Evolutionary conservation across 306 rosid genomes (phyloP).

Genomic region (Corylus heterophylla): DNA sequence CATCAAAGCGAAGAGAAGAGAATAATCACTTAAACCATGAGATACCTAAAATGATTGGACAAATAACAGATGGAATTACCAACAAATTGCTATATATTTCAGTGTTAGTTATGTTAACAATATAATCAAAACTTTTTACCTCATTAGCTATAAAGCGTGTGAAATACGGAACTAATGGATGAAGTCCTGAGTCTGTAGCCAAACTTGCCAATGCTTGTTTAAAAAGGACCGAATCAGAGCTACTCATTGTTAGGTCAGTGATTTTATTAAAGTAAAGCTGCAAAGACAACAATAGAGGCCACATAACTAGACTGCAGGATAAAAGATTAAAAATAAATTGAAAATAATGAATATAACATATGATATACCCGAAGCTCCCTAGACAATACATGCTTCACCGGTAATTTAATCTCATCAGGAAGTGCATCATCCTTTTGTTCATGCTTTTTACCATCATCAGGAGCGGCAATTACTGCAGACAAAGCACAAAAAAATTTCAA

Average conservation of each 20-base stretch:
- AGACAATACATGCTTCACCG: slow-evolving; percentile 71
- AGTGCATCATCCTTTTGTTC: slow-evolving; percentile 79
- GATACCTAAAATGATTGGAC: slow-evolving; percentile 59
- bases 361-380: slow-evolving; percentile 78
- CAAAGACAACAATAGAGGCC: slow-evolving; percentile 33
- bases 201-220: slow-evolving; percentile 77
- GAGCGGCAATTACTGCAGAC: slow-evolving; percentile 41
- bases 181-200: slow-evolving; percentile 86
- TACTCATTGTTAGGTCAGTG: slow-evolving; percentile 55
- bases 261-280: slow-evolving; percentile 90
- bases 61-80: slow-evolving; percentile 24
- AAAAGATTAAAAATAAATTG: not conserved
- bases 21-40: slow-evolving; percentile 50
- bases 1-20: slow-evolving; percentile 70
- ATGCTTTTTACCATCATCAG: slow-evolving; percentile 55
- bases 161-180: slow-evolving; percentile 85
- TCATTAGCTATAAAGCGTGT: slow-evolving; percentile 78
- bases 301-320: not conserved
- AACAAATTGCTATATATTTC: not conserved
- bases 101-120: slow-evolving; percentile 8
- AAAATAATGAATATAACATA: slow-evolving; percentile 19
- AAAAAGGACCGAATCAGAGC: slow-evolving; percentile 57
- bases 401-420: slow-evolving; percentile 68
- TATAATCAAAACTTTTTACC: slow-evolving; percentile 43
- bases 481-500: not conserved